These are phyloP conservation scores for Pichia terricola DNA, from an alignment of 1,139 yeast genomes.

Conservation along the genomic window DNA sequence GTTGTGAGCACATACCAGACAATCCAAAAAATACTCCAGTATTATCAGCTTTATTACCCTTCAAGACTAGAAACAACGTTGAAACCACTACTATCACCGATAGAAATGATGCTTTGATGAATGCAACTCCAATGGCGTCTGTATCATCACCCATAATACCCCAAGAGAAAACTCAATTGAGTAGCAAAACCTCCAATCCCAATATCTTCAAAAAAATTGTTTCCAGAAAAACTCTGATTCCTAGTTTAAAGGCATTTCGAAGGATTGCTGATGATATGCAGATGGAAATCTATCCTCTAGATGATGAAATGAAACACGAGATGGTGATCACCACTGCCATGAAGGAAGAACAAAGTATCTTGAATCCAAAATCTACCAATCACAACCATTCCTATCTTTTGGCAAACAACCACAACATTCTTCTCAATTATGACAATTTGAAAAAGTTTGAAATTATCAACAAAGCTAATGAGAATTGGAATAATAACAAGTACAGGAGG, in stretches of 20 bases:
- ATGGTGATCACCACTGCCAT: constrained; percentile 23
- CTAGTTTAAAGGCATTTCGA: constrained; percentile 25
- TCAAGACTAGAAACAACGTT: background rate
- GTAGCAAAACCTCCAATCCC: constrained; percentile 8
- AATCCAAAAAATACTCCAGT: background rate
- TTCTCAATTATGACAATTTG: constrained; percentile 18
- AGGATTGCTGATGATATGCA: constrained; percentile 25
- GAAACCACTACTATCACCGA: background rate
- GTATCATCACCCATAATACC: too few relatives aligned
- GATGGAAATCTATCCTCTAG: constrained; percentile 25
- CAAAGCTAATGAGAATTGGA: constrained; percentile 26
- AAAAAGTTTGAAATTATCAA: constrained; percentile 25
- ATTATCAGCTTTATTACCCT: background rate
- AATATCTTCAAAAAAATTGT: constrained; percentile 21
- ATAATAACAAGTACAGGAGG: constrained; percentile 16
- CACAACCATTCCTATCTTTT: constrained; percentile 2
- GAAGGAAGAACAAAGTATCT: constrained; percentile 20
- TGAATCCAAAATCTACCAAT: constrained; percentile 1
- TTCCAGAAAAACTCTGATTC: constrained; percentile 19
- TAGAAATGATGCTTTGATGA: background rate
- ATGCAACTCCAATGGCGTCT: too few relatives aligned
- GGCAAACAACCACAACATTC: constrained; percentile 1
- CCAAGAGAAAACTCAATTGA: too few relatives aligned
- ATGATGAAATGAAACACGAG: constrained; percentile 26
- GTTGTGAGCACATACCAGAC: background rate